A percentile compares a stretch with the other conserved stretches of the same genome.
Evolutionary conservation across 2,329 filamentous ascomycete genomes (phyloP).

Genomic region (Pestalotiopsis sp.): DNA sequence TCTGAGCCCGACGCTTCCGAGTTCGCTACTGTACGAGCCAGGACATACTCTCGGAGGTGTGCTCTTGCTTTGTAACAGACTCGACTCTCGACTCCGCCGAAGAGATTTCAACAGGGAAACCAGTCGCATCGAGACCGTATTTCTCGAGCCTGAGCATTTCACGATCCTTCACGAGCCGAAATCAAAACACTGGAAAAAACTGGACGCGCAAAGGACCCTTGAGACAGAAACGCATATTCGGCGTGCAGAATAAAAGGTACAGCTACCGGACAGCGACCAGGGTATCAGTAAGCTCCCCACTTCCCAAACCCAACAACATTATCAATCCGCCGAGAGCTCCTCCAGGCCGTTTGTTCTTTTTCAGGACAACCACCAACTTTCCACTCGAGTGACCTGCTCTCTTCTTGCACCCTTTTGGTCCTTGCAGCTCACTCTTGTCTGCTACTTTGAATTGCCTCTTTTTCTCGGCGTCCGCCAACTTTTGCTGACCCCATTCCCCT

Average conservation of each 20-base stretch:
- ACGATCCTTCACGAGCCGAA: neutral
- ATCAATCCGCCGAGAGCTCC: constrained; percentile 11
- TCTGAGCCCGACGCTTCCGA: constrained; percentile 12
- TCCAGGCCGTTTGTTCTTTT: neutral
- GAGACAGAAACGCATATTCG: neutral
- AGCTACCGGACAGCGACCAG: neutral
- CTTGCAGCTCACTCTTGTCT: neutral
- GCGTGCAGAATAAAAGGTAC: neutral
- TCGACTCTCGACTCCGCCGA: neutral
- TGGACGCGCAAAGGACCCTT: neutral
- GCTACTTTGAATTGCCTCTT: neutral
- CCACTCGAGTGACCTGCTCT: neutral
- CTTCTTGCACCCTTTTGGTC: neutral
- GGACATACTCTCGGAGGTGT: constrained; percentile 2
- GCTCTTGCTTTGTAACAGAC: neutral
- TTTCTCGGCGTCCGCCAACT: constrained; percentile 11
- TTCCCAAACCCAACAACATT: constrained; percentile 9
- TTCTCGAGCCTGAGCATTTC: neutral
- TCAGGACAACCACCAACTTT: neutral
- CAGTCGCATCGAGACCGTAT: neutral
- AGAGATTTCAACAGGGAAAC: neutral
- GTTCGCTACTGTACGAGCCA: constrained; percentile 6
- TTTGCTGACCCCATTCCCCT: constrained; percentile 11
- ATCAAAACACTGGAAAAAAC: neutral
- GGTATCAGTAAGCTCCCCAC: constrained; percentile 13